A percentile compares a stretch with the other conserved stretches of the same genome.
Conservation (phyloP, 495 filamentous ascomycete species). For the Cudoniella acicularis region DNA sequence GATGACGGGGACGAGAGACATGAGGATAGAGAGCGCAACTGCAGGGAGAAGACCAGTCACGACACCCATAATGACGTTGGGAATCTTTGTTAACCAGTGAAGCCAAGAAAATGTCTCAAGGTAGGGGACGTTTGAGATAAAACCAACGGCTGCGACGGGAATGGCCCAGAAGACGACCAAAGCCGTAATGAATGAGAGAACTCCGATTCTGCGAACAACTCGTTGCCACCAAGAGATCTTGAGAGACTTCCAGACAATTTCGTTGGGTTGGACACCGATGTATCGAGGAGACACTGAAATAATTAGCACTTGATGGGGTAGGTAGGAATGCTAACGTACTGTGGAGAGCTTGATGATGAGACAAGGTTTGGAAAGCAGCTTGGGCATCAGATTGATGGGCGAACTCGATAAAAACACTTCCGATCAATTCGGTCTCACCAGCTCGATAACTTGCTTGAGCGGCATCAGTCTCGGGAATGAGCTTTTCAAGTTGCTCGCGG, state of each 20-base stretch:
- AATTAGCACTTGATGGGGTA: background rate
- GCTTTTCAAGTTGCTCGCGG: conserved; percentile 71
- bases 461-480: conserved; percentile 75
- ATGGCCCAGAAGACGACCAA: conserved; percentile 96
- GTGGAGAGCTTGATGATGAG: conserved; percentile 85
- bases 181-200: conserved; percentile 65
- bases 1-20: conserved; percentile 85
- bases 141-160: conserved; percentile 80
- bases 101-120: conserved; percentile 66
- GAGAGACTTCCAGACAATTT: conserved; percentile 88
- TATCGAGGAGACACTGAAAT: conserved; percentile 69
- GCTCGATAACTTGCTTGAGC: conserved; percentile 69
- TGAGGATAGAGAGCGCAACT: conserved; percentile 76
- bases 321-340: conserved; percentile 31
- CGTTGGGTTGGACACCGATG: conserved; percentile 78
- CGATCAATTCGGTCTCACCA: conserved; percentile 64
- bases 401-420: conserved; percentile 89
- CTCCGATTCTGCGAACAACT: conserved; percentile 65
- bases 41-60: conserved; percentile 82
- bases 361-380: conserved; percentile 76
- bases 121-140: conserved; percentile 78
- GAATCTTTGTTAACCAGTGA: conserved; percentile 69
- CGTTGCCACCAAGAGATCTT: conserved; percentile 86
- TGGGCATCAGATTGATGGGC: conserved; percentile 77
- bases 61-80: conserved; percentile 67